Base-by-base conservation (phyloP, 202 grass and related monocot genomes). In the Zizania palustris region DNA sequence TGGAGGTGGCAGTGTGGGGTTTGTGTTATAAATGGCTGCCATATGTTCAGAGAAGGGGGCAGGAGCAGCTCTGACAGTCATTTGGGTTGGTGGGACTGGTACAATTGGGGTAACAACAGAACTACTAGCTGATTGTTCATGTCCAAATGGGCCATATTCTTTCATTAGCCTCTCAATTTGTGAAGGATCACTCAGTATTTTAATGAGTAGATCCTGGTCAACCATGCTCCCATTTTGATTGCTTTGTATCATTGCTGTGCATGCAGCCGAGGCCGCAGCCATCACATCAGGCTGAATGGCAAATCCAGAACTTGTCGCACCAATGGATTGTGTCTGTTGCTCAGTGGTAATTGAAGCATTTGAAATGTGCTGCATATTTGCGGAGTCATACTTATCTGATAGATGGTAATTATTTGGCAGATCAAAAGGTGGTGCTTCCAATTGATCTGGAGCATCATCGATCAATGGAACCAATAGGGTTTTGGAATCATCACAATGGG, bases 131-230 rank as follows among this genome's bases (percentile, higher is more conserved):
- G 82, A 38, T 78, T 77, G 90, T 59, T 73, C 73, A 80, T 82
- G 75, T 56, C 63, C 87, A 81, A 82, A 33, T 13, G 79, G 73
- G 49, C 65, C 83, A 73, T 95, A 76, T 65, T 96, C 89, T 73
- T 85, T 67, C 79, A 85, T 82, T 78, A 99, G 28, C 76, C 89
- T 96, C 78, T 91, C 89, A 80, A 99, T 53, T 65, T 91, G 79
- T 67, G 71, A 83, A 69, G 96, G 92, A 66, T 99, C 90, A 73
- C 81, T 99, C 72, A 99, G 77, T 73, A 99, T 99, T 79, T 89
- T 89, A 57, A 99, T 83, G 43, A 99, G 92, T 39, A 99, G 83
- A 65, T 99, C 87, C 45, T 72, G 49, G 39, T 99, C 96, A 3
- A 95, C 81, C 80, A 99, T 66, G 67, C 63, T 93, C 65, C 92